These are phyloP conservation scores for Trichoderma sp. DNA, from an alignment of 2,329 filamentous ascomycete species.

Conservation along the genomic window DNA sequence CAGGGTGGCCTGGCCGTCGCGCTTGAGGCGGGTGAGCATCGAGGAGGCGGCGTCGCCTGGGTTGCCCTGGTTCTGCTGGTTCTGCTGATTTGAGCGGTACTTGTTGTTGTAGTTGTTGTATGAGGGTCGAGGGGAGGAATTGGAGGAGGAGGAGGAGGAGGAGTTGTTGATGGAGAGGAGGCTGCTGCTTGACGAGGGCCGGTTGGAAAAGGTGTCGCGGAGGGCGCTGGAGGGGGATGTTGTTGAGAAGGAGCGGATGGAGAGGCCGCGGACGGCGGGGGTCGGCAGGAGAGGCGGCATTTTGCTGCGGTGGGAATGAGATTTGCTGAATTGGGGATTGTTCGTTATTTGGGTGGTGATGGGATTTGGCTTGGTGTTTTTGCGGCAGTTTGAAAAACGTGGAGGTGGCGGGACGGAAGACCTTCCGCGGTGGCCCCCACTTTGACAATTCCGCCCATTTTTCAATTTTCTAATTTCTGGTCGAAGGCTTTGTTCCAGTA, in stretches of 20 bases:
- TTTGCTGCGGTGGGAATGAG: background rate
- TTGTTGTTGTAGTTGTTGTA: too few relatives aligned
- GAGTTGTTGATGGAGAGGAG: conserved; percentile 32
- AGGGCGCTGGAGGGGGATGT: conserved; percentile 35
- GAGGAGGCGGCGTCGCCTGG: conserved; percentile 37
- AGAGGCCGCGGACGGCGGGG: conserved; percentile 33
- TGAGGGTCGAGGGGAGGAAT: conserved; percentile 18
- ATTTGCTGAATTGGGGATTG: background rate
- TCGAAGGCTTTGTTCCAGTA: background rate
- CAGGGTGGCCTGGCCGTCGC: conserved; percentile 31
- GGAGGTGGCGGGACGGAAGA: conserved; percentile 24
- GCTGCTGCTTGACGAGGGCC: conserved; percentile 33
- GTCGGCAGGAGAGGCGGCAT: conserved; percentile 47
- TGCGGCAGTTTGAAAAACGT: background rate
- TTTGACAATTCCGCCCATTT: background rate
- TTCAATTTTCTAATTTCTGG: background rate
- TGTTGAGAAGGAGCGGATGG: conserved; percentile 39
- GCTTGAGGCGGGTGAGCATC: conserved; percentile 37
- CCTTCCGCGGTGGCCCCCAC: conserved; percentile 25
- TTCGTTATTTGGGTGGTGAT: conserved; percentile 4
- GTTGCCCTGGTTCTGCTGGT: background rate
- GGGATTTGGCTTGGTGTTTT: conserved; percentile 25
- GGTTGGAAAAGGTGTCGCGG: conserved; percentile 30
- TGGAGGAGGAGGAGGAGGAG: conserved; percentile 1
- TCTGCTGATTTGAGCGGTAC: background rate